phyloP scores from a whole-genome alignment of 2,329 filamentous ascomycete genomes.

The Apiospora kogelbergensis region DNA sequence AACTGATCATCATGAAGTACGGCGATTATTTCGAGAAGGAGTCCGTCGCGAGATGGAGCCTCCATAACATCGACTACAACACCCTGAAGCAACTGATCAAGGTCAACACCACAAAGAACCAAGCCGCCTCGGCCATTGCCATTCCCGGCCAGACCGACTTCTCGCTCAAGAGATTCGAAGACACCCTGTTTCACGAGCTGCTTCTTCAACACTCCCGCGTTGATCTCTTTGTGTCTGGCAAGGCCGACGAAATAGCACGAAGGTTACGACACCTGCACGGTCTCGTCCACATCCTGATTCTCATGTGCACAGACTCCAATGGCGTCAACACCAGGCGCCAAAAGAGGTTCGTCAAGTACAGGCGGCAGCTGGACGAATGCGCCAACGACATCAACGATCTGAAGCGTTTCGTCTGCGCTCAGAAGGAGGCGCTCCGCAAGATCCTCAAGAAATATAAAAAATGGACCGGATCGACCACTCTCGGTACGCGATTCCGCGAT shows the following conservation, averaged over 20 bases:
- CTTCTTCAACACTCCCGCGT: constrained; percentile 74
- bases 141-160: constrained; percentile 71
- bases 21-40: constrained; percentile 71
- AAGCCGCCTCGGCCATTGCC: constrained; percentile 61
- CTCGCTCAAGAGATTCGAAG: constrained; percentile 63
- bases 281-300: constrained; percentile 47
- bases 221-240: constrained; percentile 76
- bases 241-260: constrained; percentile 73
- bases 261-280: constrained; percentile 54
- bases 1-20: constrained; percentile 64
- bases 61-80: constrained; percentile 88
- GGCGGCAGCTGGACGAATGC: constrained; percentile 54
- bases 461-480: constrained; percentile 73
- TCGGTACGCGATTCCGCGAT: constrained; percentile 66
- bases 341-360: constrained; percentile 53
- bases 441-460: constrained; percentile 85
- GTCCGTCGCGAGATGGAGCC: constrained; percentile 80
- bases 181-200: constrained; percentile 70
- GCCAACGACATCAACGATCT: constrained; percentile 71
- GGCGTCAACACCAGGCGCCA: constrained; percentile 44
- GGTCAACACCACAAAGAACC: constrained; percentile 69
- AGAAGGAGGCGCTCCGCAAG: constrained; percentile 76
- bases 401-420: constrained; percentile 70
- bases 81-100: constrained; percentile 85
- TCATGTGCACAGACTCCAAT: constrained; percentile 40